These are phyloP conservation scores for Phaeophleospora eucalypticola DNA, from an alignment of 2,329 filamentous ascomycete genomes.

Conservation along the genomic window DNA sequence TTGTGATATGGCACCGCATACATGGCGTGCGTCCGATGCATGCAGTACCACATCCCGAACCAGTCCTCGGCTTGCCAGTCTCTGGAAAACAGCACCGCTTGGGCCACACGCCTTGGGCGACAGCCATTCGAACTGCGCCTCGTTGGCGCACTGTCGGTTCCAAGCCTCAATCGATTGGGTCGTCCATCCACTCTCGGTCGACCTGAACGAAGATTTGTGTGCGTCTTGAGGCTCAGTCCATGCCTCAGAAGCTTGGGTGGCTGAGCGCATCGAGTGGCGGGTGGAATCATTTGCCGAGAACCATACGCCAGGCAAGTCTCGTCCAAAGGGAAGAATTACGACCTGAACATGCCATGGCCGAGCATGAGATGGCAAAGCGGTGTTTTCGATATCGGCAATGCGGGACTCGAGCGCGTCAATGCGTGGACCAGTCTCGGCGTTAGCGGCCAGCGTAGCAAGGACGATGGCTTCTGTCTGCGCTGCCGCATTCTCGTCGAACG, in stretches of 20 bases:
- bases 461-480: slow-evolving; percentile 33
- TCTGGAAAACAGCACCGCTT: slow-evolving; percentile 60
- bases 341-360: slow-evolving; percentile 73
- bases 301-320: slow-evolving; percentile 52
- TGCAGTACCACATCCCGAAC: slow-evolving; percentile 61
- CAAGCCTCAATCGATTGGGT: slow-evolving; percentile 47
- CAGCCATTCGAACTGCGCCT: slow-evolving; percentile 53
- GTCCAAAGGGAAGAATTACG: slow-evolving; percentile 67
- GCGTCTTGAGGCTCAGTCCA: slow-evolving; percentile 39
- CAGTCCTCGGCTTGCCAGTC: slow-evolving; percentile 71
- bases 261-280: slow-evolving; percentile 32
- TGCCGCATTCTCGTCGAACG: slow-evolving; percentile 34
- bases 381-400: slow-evolving; percentile 53
- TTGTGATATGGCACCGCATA: slow-evolving; percentile 59
- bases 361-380: slow-evolving; percentile 55
- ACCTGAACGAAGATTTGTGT: slow-evolving; percentile 25
- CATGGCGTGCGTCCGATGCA: slow-evolving; percentile 62
- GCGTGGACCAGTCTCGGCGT: slow-evolving; percentile 39
- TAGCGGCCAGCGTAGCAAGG: slow-evolving; percentile 31
- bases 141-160: slow-evolving; percentile 37
- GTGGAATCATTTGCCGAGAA: slow-evolving; percentile 41
- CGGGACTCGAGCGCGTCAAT: slow-evolving; percentile 48
- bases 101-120: slow-evolving; percentile 64
- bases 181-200: slow-evolving; percentile 43
- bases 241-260: slow-evolving; percentile 44